These are phyloP conservation scores for Euphorbia lathyris DNA, from an alignment of 345 rosid species.

Conservation along the genomic window DNA sequence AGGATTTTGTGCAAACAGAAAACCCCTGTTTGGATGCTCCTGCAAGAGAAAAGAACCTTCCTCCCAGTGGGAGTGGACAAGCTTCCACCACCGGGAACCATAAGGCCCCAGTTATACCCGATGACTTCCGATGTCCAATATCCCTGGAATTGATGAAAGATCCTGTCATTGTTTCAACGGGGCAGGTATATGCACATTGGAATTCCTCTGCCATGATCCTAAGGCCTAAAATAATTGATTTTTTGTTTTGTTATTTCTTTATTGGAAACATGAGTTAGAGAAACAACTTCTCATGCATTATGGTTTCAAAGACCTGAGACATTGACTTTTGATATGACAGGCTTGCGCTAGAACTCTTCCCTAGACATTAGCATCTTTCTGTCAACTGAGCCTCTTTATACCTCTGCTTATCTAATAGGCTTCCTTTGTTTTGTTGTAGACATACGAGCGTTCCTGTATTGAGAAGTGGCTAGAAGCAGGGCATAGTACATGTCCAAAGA, in stretches of 20 bases:
- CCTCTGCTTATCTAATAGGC: constrained; percentile 8
- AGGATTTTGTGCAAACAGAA: constrained; percentile 83
- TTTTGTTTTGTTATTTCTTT: background rate
- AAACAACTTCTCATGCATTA: background rate
- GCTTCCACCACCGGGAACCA: constrained; percentile 54
- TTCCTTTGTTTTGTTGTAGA: constrained; percentile 44
- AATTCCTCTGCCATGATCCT: constrained; percentile 12
- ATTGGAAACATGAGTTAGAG: background rate
- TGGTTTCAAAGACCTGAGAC: constrained; percentile 1
- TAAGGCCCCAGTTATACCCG: constrained; percentile 70
- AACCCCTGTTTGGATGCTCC: constrained; percentile 53
- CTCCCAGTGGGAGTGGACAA: constrained; percentile 51
- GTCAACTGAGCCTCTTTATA: constrained; percentile 1
- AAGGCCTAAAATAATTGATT: constrained; percentile 2
- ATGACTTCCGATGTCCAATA: constrained; percentile 97
- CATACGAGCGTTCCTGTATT: constrained; percentile 89
- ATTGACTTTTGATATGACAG: background rate
- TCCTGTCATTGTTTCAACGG: constrained; percentile 96
- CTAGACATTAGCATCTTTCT: background rate
- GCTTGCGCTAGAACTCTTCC: constrained; percentile 3
- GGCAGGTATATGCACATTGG: constrained; percentile 62
- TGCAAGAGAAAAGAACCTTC: constrained; percentile 34
- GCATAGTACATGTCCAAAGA: constrained; percentile 88
- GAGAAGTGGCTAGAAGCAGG: constrained; percentile 96
- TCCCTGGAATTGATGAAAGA: constrained; percentile 94